Evolutionary conservation across 2,329 filamentous ascomycete species (phyloP), one percentile per base, ranked within the genome.

Genomic region (Spiromastix sp.): DNA sequence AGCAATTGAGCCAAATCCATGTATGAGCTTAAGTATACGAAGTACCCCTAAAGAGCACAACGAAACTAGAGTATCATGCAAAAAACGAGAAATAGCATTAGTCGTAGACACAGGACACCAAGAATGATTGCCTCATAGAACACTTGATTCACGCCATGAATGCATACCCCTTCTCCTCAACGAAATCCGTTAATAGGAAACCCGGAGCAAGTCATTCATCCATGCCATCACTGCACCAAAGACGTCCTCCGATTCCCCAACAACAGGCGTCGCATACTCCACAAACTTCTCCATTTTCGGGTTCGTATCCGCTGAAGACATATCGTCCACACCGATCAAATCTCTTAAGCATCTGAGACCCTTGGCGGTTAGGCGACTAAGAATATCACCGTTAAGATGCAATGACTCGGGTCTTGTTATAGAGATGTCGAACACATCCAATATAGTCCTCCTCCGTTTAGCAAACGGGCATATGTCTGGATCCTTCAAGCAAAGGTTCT

Each of bases 341-440:
- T 44, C 26, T 24, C 49, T 44, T 22, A 64, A 46, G 37, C 51
- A 47, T 2, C 42, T 38, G 1, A 48, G 55, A 20, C 63, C 60
- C 12, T 52, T 59, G 12, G 70, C 59, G 8, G 77, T 44, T 39
- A 77, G 71, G 5, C 68, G 64, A 40, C 63, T 60, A 27, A 85
- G 54, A 22, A 83, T 60, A 45, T 84, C 77, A 0, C 81, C 81
- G 42, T 85, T 68, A 3, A 85, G 64, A 37, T 84, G 79, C 68
- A 75, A 74, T 39, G 63, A 64, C 16, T 58, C 48, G 24, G 65
- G 64, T 2, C 62, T 62, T 7, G 58, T 54, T 4, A 49, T 42
- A 16, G 55, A 52, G 5, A 68, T 64, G 40, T 72, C 66, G 26
- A 48, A 41, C 30, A 52, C 48, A 10, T 48, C 45, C 12, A 48